Percentiles rank a stretch among this genome's conserved stretches.
These are phyloP conservation scores for Suillus sp. DNA, from an alignment of 768 basidiomycete genomes.

Conservation along the genomic window DNA sequence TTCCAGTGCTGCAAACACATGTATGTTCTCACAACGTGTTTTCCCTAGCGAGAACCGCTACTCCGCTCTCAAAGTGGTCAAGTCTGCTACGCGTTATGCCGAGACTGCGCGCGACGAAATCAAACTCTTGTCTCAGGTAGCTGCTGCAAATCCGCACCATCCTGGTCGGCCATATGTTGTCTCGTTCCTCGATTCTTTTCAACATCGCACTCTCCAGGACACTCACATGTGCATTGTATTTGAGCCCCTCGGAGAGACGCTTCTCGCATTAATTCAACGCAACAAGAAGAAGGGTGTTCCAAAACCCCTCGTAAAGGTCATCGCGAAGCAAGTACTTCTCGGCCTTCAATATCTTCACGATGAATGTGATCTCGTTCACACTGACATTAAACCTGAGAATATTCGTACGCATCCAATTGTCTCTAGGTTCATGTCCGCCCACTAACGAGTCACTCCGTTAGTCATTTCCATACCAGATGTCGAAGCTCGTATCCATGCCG, in stretches of 20 bases:
- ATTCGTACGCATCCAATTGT: slow-evolving; percentile 65
- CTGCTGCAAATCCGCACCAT: slow-evolving; percentile 70
- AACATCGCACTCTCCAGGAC: slow-evolving; percentile 69
- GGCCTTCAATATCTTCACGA: slow-evolving; percentile 92
- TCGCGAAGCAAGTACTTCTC: slow-evolving; percentile 83
- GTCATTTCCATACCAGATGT: slow-evolving; percentile 85
- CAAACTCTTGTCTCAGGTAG: slow-evolving; percentile 80
- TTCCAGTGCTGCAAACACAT: slow-evolving; percentile 12
- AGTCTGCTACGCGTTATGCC: slow-evolving; percentile 92
- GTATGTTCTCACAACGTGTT: slow-evolving; percentile 17
- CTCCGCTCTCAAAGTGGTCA: slow-evolving; percentile 93
- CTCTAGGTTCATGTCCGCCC: slow-evolving; percentile 19
- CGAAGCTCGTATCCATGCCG: slow-evolving; percentile 68
- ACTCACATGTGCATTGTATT: slow-evolving; percentile 91
- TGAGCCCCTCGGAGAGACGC: slow-evolving; percentile 80
- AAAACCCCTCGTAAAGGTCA: slow-evolving; percentile 77
- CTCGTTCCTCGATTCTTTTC: slow-evolving; percentile 89
- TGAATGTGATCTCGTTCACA: slow-evolving; percentile 91
- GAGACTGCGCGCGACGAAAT: slow-evolving; percentile 98
- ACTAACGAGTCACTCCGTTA: slow-evolving; percentile 29
- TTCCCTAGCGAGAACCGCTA: slow-evolving; percentile 63
- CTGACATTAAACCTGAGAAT: slow-evolving; percentile 94
- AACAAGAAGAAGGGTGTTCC: slow-evolving; percentile 86
- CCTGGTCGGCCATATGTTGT: slow-evolving; percentile 82
- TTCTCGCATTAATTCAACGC: slow-evolving; percentile 72